phyloP scores from a whole-genome alignment of 768 basidiomycete species.

The Trametes cingulata region DNA sequence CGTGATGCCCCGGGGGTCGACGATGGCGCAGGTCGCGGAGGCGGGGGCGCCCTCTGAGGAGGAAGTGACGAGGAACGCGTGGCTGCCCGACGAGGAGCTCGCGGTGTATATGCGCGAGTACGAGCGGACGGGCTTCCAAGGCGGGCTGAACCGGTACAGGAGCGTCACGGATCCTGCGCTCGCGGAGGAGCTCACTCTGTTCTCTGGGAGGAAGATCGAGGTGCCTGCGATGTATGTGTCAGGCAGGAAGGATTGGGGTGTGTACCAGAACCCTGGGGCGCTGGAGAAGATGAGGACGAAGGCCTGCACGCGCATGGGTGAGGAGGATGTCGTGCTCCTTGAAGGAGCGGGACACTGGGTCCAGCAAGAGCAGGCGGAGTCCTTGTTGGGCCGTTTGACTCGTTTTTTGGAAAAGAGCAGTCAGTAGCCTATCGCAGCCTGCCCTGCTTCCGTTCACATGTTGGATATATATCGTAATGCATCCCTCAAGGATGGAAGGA shows the following conservation, averaged over 20 bases:
- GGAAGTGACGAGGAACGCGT: constrained; percentile 34
- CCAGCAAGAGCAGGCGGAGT: constrained; percentile 54
- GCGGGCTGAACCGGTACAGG: constrained; percentile 62
- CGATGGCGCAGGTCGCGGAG: constrained; percentile 52
- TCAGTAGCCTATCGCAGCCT: no score
- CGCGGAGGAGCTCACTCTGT: constrained; percentile 44
- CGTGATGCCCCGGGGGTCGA: constrained; percentile 54
- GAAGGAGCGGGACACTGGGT: constrained; percentile 65
- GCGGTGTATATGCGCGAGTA: constrained; percentile 52
- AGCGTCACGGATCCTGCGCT: constrained; percentile 38
- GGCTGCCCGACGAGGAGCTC: constrained; percentile 53
- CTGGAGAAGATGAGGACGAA: constrained; percentile 44
- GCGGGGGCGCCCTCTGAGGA: constrained; percentile 36
- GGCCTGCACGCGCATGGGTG: constrained; percentile 24
- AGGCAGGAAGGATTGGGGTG: constrained; percentile 61
- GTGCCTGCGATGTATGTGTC: constrained; percentile 60
- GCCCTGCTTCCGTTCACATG: no score
- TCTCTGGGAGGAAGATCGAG: constrained; percentile 46
- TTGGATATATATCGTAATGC: no score
- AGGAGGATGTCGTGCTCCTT: constrained; percentile 45
- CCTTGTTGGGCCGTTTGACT: constrained; percentile 42
- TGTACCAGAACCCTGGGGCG: constrained; percentile 54
- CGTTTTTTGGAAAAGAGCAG: constrained; percentile 31
- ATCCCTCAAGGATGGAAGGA: no score
- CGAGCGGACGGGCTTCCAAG: constrained; percentile 58